phyloP scores from a whole-genome alignment of 2,329 filamentous ascomycete genomes.

The Mycosphaerella arachidis region DNA sequence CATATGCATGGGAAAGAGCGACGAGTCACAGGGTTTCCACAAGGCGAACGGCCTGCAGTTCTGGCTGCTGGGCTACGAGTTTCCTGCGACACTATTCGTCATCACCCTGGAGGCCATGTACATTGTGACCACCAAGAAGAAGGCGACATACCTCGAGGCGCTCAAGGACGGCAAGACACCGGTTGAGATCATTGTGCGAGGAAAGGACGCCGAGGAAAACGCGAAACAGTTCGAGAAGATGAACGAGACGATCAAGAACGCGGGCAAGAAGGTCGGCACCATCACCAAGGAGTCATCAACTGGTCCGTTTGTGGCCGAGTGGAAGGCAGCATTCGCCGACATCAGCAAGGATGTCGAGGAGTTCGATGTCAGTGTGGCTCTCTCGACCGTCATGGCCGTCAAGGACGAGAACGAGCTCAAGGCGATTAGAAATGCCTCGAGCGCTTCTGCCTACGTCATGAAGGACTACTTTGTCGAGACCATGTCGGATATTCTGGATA shows the following conservation, averaged over 20 bases:
- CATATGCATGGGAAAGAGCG: slow-evolving; percentile 90
- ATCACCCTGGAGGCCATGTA: slow-evolving; percentile 84
- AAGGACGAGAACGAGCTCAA: slow-evolving; percentile 95
- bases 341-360: slow-evolving; percentile 82
- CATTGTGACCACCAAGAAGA: slow-evolving; percentile 93
- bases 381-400: slow-evolving; percentile 82
- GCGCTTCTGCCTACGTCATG: slow-evolving; percentile 91
- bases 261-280: slow-evolving; percentile 87
- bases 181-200: slow-evolving; percentile 84
- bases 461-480: slow-evolving; percentile 96
- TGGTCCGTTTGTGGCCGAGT: slow-evolving; percentile 92
- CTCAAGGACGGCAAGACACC: slow-evolving; percentile 85
- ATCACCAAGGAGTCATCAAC: slow-evolving; percentile 77
- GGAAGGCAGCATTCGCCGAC: slow-evolving; percentile 77
- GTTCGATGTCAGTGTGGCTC: slow-evolving; percentile 75
- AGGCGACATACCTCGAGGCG: slow-evolving; percentile 90
- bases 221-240: slow-evolving; percentile 84
- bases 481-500: slow-evolving; percentile 92
- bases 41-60: slow-evolving; percentile 98
- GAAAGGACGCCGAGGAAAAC: slow-evolving; percentile 88
- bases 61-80: slow-evolving; percentile 98
- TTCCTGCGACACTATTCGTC: slow-evolving; percentile 90
- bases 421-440: slow-evolving; percentile 87
- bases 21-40: slow-evolving; percentile 79
- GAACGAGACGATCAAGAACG: slow-evolving; percentile 76